Evolutionary conservation across 2,329 filamentous ascomycete genomes (phyloP).

Genomic region (Ophiostoma ulmi): DNA sequence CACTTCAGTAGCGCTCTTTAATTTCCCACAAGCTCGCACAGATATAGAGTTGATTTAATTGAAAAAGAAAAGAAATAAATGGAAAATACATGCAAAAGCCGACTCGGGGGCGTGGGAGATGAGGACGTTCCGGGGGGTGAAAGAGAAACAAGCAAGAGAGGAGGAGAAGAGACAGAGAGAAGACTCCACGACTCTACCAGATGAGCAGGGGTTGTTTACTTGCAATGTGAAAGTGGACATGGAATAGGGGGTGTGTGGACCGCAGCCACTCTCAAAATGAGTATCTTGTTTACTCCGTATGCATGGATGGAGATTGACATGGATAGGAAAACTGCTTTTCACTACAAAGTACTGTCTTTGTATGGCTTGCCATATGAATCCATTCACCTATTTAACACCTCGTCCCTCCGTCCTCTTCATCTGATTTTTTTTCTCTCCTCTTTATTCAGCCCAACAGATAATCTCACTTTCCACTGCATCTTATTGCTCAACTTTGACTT

Average conservation of each 20-base stretch:
- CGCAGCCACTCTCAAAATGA: slow-evolving; percentile 12
- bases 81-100: slow-evolving; percentile 10
- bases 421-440: slow-evolving; percentile 31
- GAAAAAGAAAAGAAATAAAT: background rate
- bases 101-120: slow-evolving; percentile 21
- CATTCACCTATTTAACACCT: slow-evolving; percentile 35
- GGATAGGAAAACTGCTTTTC: background rate
- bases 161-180: background rate
- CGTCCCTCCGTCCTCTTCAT: slow-evolving; percentile 24
- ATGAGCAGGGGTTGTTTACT: background rate
- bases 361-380: slow-evolving; percentile 8
- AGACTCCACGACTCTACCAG: background rate
- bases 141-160: background rate
- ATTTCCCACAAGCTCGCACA: slow-evolving; percentile 28
- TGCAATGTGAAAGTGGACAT: slow-evolving; percentile 19
- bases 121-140: slow-evolving; percentile 17
- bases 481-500: slow-evolving; percentile 36
- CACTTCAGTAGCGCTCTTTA: slow-evolving; percentile 25
- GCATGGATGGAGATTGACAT: slow-evolving; percentile 7
- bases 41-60: slow-evolving; percentile 6
- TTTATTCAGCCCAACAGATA: slow-evolving; percentile 35
- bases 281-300: slow-evolving; percentile 12
- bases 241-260: slow-evolving; percentile 22
- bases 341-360: background rate
- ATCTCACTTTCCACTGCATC: slow-evolving; percentile 32